Percentiles rank a stretch among this genome's conserved stretches.
Evolutionary conservation across 2,329 filamentous ascomycete genomes (phyloP).

Genomic region (Cadophora luteo-olivacea): DNA sequence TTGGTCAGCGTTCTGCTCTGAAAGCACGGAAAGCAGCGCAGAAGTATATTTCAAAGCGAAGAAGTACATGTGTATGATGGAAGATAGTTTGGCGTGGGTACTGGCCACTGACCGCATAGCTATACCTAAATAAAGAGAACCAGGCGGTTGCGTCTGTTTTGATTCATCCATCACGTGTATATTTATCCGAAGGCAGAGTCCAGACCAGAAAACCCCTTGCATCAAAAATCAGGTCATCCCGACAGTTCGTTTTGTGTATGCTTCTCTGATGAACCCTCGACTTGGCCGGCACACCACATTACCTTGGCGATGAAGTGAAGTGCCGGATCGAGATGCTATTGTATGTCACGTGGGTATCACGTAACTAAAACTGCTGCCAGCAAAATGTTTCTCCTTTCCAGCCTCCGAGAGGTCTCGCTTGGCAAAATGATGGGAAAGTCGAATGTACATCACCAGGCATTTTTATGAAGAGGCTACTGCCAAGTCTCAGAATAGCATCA

Average conservation of each 20-base stretch:
- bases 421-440: not conserved
- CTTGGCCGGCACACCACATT: constrained; percentile 17
- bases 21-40: too few relatives aligned
- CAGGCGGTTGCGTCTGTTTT: not conserved
- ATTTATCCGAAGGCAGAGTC: not conserved
- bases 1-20: too few relatives aligned
- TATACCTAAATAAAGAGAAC: not conserved
- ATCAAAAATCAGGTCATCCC: constrained; percentile 11
- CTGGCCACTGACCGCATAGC: too few relatives aligned
- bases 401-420: constrained; percentile 8
- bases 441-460: not conserved
- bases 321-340: constrained; percentile 1
- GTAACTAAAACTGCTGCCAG: not conserved
- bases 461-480: not conserved
- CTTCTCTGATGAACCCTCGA: constrained; percentile 1
- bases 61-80: too few relatives aligned
- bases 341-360: not conserved
- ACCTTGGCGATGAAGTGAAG: constrained; percentile 10
- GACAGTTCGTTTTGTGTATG: constrained; percentile 6
- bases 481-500: not conserved
- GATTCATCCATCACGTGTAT: not conserved
- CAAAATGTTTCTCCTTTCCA: constrained; percentile 8
- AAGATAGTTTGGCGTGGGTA: too few relatives aligned
- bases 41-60: too few relatives aligned
- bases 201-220: constrained; percentile 5